Conservation (phyloP, 2,329 filamentous ascomycete species). For the Trichoderma endophyticum region DNA sequence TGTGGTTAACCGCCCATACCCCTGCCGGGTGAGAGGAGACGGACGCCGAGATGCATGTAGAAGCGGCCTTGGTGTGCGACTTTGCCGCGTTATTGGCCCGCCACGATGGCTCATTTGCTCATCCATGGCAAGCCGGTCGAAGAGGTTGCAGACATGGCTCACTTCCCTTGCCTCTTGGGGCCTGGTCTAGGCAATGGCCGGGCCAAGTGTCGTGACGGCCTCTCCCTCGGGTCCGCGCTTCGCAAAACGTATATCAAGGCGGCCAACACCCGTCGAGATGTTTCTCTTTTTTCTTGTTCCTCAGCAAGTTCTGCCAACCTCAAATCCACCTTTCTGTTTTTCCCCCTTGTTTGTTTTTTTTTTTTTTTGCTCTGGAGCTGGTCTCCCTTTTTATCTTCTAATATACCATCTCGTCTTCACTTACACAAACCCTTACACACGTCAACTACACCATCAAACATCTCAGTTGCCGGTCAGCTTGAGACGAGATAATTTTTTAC, state of each 20-base stretch:
- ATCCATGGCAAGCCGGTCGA: background rate
- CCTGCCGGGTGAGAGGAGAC: background rate
- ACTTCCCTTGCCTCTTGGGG: background rate
- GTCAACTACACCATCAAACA: conserved; percentile 22
- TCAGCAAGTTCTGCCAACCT: conserved; percentile 62
- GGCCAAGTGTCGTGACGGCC: background rate
- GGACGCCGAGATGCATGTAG: background rate
- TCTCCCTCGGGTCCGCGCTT: conserved; percentile 6
- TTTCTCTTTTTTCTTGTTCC: conserved; percentile 48
- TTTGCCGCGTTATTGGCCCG: conserved; percentile 17
- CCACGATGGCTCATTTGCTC: background rate
- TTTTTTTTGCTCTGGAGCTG: conserved; percentile 49
- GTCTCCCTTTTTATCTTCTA: conserved; percentile 45
- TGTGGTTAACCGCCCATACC: conserved; percentile 15
- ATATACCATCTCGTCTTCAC: conserved; percentile 30
- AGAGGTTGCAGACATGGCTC: background rate
- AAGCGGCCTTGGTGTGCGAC: background rate
- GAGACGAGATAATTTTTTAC: conserved; percentile 29
- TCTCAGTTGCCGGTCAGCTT: conserved; percentile 43
- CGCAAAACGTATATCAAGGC: conserved; percentile 18
- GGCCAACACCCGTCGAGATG: conserved; percentile 29
- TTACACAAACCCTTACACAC: conserved; percentile 17
- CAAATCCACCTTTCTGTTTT: conserved; percentile 52
- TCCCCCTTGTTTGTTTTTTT: conserved; percentile 36
- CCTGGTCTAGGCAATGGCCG: background rate